These are phyloP conservation scores for Basidioascus undulatus DNA, from an alignment of 768 basidiomycete species.

Conservation along the genomic window DNA sequence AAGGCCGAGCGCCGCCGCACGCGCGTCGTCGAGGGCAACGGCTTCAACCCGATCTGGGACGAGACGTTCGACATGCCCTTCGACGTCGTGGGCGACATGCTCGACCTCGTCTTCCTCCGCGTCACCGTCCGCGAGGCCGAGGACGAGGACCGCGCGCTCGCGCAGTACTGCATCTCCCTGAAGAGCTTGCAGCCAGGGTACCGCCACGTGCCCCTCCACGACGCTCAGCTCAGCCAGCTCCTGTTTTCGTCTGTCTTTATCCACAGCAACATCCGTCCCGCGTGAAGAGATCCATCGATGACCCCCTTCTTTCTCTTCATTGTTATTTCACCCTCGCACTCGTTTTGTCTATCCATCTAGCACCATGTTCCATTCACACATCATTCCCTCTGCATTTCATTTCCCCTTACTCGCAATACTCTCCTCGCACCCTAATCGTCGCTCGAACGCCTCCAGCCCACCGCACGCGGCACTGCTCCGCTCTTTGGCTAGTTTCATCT, in stretches of 20 bases:
- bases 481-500: too few species aligned
- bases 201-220: slow-evolving; percentile 71
- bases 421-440: too few species aligned
- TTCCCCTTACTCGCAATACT: too few species aligned
- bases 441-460: too few species aligned
- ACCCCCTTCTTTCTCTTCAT: too few species aligned
- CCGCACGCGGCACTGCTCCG: too few species aligned
- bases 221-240: slow-evolving; percentile 62
- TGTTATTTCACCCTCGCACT: too few species aligned
- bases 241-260: slow-evolving; percentile 89
- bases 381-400: too few species aligned
- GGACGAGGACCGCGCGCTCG: slow-evolving; percentile 40
- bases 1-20: slow-evolving; percentile 23
- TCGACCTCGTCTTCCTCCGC: slow-evolving; percentile 58
- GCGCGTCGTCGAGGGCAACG: slow-evolving; percentile 49
- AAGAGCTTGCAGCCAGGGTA: slow-evolving; percentile 52
- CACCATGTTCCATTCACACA: too few species aligned
- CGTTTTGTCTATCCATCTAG: too few species aligned
- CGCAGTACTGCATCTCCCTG: slow-evolving; percentile 45
- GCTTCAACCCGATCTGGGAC: slow-evolving; percentile 81
- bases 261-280: slow-evolving; percentile 28
- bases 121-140: slow-evolving; percentile 49
- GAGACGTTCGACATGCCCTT: slow-evolving; percentile 47
- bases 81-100: slow-evolving; percentile 48
- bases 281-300: too few species aligned